phyloP scores from a whole-genome alignment of 371 early-diverging fungal species.

The Gilbertella persicaria region DNA sequence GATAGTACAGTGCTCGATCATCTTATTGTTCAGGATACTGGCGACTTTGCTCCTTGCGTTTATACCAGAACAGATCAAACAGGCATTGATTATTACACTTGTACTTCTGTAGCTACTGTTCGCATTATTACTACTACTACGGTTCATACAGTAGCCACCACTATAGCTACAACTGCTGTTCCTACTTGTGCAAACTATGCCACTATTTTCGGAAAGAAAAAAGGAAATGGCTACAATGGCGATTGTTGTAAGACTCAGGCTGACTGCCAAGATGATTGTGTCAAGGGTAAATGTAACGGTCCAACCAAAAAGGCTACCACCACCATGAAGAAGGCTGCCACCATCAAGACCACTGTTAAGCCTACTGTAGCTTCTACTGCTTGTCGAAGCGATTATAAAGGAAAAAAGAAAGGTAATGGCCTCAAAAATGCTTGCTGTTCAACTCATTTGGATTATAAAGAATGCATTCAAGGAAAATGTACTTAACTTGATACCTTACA shows the following conservation, averaged over 20 bases:
- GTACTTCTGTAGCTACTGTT: not conserved
- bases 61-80: too few relatives aligned
- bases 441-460: not conserved
- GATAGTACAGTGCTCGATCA: too few relatives aligned
- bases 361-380: not conserved
- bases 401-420: conserved; percentile 2
- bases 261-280: conserved; percentile 7
- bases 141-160: not conserved
- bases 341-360: not conserved
- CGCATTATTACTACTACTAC: not conserved
- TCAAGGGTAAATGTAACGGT: conserved; percentile 3
- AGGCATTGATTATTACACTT: too few relatives aligned
- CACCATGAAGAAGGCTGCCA: not conserved
- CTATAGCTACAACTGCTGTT: not conserved
- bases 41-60: too few relatives aligned
- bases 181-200: not conserved
- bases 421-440: conserved; percentile 3
- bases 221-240: conserved; percentile 5
- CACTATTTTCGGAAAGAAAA: not conserved
- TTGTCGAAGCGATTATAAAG: not conserved
- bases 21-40: too few relatives aligned
- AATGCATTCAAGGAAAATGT: conserved; percentile 4
- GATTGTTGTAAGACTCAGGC: conserved; percentile 1
- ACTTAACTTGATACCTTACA: too few relatives aligned
- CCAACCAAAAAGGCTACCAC: not conserved